Conservation (phyloP, 345 rosid species). For the Pelargonium nanum region DNA sequence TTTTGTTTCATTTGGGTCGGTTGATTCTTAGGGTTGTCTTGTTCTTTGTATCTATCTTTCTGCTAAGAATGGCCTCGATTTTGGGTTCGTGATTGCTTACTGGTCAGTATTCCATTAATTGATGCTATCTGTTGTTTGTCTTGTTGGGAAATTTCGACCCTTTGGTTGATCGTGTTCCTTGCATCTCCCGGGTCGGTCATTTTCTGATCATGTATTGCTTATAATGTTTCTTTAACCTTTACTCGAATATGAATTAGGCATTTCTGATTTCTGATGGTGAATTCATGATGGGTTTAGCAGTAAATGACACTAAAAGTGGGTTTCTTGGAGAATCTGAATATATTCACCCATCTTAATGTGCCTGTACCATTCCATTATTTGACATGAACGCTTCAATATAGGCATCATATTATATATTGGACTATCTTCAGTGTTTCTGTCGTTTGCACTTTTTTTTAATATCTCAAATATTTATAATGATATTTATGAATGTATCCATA, state of each 20-base stretch:
- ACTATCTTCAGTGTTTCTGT: neutral
- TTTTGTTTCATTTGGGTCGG: too few species aligned
- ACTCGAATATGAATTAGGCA: neutral
- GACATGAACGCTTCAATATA: neutral
- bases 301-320: neutral
- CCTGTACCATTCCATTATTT: neutral
- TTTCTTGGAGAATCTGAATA: neutral
- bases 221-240: neutral
- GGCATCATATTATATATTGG: neutral
- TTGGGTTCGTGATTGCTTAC: neutral
- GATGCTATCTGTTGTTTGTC: neutral
- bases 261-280: neutral
- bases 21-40: too few species aligned
- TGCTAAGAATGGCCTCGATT: neutral
- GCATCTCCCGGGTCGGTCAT: too few species aligned
- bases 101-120: neutral
- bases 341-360: neutral
- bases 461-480: neutral
- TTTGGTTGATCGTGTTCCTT: neutral
- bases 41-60: too few species aligned
- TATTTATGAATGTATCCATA: neutral
- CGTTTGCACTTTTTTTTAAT: too few species aligned
- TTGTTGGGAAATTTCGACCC: neutral
- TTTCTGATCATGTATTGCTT: neutral
- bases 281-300: neutral